Evolutionary conservation across 208 protist genomes (phyloP).

Genomic region (Porcisia deanei): DNA sequence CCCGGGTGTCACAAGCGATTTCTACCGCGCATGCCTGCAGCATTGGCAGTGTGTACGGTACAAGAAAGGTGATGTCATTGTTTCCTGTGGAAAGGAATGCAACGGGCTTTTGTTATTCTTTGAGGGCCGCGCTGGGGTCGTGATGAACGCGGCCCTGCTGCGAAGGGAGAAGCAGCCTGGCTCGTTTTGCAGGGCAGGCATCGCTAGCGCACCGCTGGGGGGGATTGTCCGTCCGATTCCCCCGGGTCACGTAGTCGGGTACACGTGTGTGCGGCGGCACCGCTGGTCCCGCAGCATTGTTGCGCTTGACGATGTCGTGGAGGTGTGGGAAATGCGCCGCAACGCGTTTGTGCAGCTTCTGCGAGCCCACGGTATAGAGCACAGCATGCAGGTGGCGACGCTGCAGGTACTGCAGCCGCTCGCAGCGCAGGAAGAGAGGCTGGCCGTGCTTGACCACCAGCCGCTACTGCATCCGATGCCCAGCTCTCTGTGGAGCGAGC

Average conservation of each 20-base stretch:
- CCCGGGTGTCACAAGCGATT: conserved; percentile 29
- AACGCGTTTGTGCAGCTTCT: conserved; percentile 60
- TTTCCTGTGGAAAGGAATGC: conserved; percentile 68
- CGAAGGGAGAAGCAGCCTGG: conserved; percentile 21
- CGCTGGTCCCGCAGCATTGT: conserved; percentile 69
- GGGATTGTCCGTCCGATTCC: conserved; percentile 37
- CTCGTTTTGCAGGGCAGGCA: conserved; percentile 15
- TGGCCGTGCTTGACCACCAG: conserved; percentile 65
- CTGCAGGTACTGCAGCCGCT: conserved; percentile 85
- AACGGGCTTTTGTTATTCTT: conserved; percentile 72
- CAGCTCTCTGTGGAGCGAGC: conserved; percentile 74
- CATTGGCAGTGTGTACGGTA: conserved; percentile 52
- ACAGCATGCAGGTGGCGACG: conserved; percentile 46
- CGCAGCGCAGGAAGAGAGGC: conserved; percentile 28
- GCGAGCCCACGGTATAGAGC: conserved; percentile 50
- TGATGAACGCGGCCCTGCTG: conserved; percentile 39
- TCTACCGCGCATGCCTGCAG: conserved; percentile 27
- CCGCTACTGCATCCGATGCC: conserved; percentile 65
- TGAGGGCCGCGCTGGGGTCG: conserved; percentile 53
- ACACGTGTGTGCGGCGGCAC: conserved; percentile 80
- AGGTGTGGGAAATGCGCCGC: conserved; percentile 80
- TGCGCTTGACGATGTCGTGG: conserved; percentile 55
- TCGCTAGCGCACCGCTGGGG: conserved; percentile 14
- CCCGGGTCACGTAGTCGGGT: conserved; percentile 59
- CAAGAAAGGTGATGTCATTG: conserved; percentile 53